Base-by-base conservation (phyloP, 768 basidiomycete genomes). In the Tylopilus cervinicoccineus region DNA sequence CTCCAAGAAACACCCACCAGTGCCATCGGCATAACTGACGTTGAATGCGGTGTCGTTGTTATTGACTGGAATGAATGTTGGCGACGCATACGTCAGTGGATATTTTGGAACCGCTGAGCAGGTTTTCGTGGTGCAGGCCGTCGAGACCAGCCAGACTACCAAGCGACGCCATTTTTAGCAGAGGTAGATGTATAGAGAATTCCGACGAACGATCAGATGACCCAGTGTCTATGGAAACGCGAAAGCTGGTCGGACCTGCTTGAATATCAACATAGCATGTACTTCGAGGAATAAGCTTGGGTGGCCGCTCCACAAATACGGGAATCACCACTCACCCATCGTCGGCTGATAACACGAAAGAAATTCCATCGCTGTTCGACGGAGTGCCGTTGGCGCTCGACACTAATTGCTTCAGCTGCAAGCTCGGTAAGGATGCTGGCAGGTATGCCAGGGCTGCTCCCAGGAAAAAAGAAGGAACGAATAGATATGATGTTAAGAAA, bases 111-210 rank as follows among this genome's bases (percentile, higher is more conserved):
- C 71, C 4, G 62, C 55, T 38, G 70, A 69, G 65, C 88, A 90
- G 0, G 73, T 58, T n/a, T 61, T 56, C 12, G 80, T 74, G 24
- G 64, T 65, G 65, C 88, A 91, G 5, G 58, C 72, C 8, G 86
- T 82, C 14, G 86, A 84, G 37, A 79, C 59, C 17, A 90, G 53
- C 87, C 87, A 91, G 12, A 86, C 66, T 68, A 84, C n/a, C 83
- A 28, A 45, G 27, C 33, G 14, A 29, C 6, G 12, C 2, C n/a
- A 6, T 11, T n/a, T 6, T 54, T 13, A 55, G 42, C 17, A 42
- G 22, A 14, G 14, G 5, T 3, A 33, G 10, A 31, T 5, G 16
- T 16, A 51, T 32, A 32, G 29, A 28, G 33, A 37, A 45, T 33
- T 29, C 11, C 1, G 26, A 60, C 62, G 38, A 39, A 66, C 64